phyloP scores from a whole-genome alignment of 371 early-diverging fungal species.

The Rhizoclosmatium hyalinum region DNA sequence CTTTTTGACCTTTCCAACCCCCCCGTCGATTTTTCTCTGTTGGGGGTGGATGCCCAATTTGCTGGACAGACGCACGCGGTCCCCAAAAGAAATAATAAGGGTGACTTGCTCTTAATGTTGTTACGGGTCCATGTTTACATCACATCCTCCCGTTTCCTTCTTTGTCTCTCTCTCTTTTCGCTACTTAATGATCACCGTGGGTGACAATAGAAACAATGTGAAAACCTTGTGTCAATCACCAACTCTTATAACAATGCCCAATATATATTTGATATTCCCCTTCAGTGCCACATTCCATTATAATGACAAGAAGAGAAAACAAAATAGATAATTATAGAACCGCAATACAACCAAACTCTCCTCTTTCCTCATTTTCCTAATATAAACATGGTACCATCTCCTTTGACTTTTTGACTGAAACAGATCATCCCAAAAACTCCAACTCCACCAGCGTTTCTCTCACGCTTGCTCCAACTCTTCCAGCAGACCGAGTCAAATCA shows the following conservation, averaged over 20 bases:
- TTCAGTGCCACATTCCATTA: not conserved
- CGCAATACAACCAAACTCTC: not conserved
- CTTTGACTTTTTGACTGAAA: not conserved
- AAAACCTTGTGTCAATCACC: not conserved
- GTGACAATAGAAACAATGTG: too few species aligned
- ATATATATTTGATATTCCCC: not conserved
- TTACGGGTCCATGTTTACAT: not conserved
- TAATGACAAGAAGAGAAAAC: not conserved
- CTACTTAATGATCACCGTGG: too few species aligned
- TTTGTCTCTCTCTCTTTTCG: not conserved
- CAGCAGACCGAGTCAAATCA: constrained; percentile 44
- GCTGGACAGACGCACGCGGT: too few species aligned
- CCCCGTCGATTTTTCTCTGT: not conserved
- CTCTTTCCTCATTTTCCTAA: not conserved
- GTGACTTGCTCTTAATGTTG: not conserved
- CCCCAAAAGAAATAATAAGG: not conserved
- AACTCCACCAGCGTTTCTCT: constrained; percentile 45
- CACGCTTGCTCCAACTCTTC: constrained; percentile 44
- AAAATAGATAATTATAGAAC: not conserved
- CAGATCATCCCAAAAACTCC: constrained; percentile 26
- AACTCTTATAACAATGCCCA: not conserved
- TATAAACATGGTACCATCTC: not conserved
- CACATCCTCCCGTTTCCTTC: not conserved
- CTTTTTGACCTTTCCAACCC: not conserved
- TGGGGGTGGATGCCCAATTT: too few species aligned